phyloP scores from a whole-genome alignment of 2,329 filamentous ascomycete species.

The Metarhizium anisopliae region DNA sequence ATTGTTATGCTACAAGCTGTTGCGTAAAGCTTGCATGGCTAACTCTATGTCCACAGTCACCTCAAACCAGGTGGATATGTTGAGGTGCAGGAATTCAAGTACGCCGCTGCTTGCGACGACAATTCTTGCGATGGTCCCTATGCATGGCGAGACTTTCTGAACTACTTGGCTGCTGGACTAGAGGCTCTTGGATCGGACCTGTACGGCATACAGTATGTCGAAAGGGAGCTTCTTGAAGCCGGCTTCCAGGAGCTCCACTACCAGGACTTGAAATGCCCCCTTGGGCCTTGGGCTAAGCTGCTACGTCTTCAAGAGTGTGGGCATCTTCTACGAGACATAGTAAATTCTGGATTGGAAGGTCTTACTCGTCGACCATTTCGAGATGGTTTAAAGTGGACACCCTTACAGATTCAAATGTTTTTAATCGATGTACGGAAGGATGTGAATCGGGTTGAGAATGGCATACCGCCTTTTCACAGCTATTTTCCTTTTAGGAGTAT shows the following conservation, averaged over 20 bases:
- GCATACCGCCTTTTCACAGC: conserved; percentile 25
- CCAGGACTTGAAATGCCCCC: conserved; percentile 36
- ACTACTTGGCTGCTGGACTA: conserved; percentile 31
- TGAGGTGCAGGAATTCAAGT: conserved; percentile 39
- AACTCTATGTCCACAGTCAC: conserved; percentile 25
- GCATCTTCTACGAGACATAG: conserved; percentile 33
- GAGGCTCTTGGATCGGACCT: conserved; percentile 32
- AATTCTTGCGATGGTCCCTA: conserved; percentile 32
- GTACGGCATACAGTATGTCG: conserved; percentile 27
- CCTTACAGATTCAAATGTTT: conserved; percentile 33
- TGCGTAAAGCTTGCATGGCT: neutral
- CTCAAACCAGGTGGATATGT: conserved; percentile 43
- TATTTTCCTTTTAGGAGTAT: conserved; percentile 33
- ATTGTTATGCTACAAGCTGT: neutral
- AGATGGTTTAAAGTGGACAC: conserved; percentile 30
- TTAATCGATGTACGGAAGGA: conserved; percentile 31
- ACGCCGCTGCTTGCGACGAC: conserved; percentile 35
- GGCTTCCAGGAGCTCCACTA: conserved; percentile 33
- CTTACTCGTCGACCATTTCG: conserved; percentile 28
- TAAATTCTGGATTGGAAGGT: conserved; percentile 31
- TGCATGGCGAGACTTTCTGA: conserved; percentile 37
- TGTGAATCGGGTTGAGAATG: conserved; percentile 24
- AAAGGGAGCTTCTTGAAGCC: conserved; percentile 25
- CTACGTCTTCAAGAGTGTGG: conserved; percentile 34
- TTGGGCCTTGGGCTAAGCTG: conserved; percentile 39